Evolutionary conservation across 2,329 filamentous ascomycete genomes (phyloP).

Genomic region (Aureobasidium sp.): DNA sequence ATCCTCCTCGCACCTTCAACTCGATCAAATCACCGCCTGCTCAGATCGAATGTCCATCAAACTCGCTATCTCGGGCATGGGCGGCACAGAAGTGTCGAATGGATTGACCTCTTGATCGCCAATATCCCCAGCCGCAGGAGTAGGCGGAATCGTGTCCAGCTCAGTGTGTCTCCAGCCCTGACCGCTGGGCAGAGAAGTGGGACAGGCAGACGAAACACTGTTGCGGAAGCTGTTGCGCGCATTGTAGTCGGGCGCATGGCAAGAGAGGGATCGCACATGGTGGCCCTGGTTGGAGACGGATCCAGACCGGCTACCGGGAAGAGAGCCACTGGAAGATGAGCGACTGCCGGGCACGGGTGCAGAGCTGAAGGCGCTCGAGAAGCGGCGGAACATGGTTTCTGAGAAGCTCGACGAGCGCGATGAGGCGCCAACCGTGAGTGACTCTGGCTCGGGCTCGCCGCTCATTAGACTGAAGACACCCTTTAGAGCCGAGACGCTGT

Average conservation of each 20-base stretch:
- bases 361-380: slow-evolving; percentile 26
- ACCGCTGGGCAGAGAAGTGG: slow-evolving; percentile 30
- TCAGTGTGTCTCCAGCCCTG: slow-evolving; percentile 19
- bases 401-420: slow-evolving; percentile 23
- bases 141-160: slow-evolving; percentile 34
- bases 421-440: slow-evolving; percentile 17
- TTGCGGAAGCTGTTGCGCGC: slow-evolving; percentile 30
- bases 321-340: slow-evolving; percentile 17
- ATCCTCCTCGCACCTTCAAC: too few species aligned
- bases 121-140: slow-evolving; percentile 23
- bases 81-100: slow-evolving; percentile 27
- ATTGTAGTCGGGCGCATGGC: slow-evolving; percentile 20
- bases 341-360: slow-evolving; percentile 16
- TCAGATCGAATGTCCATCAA: neutral
- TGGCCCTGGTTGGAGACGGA: neutral
- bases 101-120: slow-evolving; percentile 29
- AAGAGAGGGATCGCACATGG: neutral
- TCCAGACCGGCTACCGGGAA: neutral
- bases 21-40: slow-evolving; percentile 1
- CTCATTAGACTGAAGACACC: slow-evolving; percentile 40
- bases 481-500: slow-evolving; percentile 35
- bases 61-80: slow-evolving; percentile 16
- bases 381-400: slow-evolving; percentile 25
- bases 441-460: neutral
- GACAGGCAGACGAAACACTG: slow-evolving; percentile 30